Conservation (phyloP, 352 stramenopile genomes). For the Phytophthora meadii region DNA sequence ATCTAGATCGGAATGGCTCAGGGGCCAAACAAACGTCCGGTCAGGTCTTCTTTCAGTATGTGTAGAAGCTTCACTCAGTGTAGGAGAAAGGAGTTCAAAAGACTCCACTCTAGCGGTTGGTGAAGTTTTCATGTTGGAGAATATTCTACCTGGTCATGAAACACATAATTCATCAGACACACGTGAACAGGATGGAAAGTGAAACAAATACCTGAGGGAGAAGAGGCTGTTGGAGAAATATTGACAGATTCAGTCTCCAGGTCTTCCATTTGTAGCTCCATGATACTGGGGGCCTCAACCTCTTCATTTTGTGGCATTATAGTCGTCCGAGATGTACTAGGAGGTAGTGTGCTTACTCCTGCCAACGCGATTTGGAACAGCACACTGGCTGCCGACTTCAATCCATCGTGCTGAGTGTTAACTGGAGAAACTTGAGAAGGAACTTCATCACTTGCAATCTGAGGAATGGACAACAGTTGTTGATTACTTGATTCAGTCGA, state of each 20-base stretch:
- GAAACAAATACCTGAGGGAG: slow-evolving; percentile 14
- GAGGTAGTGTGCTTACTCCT: slow-evolving; percentile 28
- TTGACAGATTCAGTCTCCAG: slow-evolving; percentile 12
- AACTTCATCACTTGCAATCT: neutral
- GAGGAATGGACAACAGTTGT: neutral
- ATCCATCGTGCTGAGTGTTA: slow-evolving; percentile 22
- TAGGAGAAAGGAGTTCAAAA: slow-evolving; percentile 15
- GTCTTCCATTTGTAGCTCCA: slow-evolving; percentile 2
- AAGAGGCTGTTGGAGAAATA: slow-evolving; percentile 13
- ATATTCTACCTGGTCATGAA: slow-evolving; percentile 28
- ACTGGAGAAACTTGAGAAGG: neutral
- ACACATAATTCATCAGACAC: slow-evolving; percentile 15
- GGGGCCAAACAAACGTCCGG: slow-evolving; percentile 25
- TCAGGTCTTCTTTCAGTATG: slow-evolving; percentile 18
- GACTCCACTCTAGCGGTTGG: slow-evolving; percentile 16
- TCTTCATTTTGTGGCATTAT: slow-evolving; percentile 1
- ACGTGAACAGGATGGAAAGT: neutral
- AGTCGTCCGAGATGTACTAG: neutral
- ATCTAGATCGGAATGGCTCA: slow-evolving; percentile 28
- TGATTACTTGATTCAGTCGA: slow-evolving; percentile 16
- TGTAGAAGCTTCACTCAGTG: slow-evolving; percentile 11
- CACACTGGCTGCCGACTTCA: slow-evolving; percentile 35
- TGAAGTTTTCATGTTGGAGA: slow-evolving; percentile 18
- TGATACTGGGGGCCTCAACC: neutral
- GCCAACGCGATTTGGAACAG: slow-evolving; percentile 54